Percentiles rank a stretch among this genome's conserved stretches.
These are phyloP conservation scores for Fraxinus floribunda DNA, from an alignment of 305 asterid species.

Conservation along the genomic window DNA sequence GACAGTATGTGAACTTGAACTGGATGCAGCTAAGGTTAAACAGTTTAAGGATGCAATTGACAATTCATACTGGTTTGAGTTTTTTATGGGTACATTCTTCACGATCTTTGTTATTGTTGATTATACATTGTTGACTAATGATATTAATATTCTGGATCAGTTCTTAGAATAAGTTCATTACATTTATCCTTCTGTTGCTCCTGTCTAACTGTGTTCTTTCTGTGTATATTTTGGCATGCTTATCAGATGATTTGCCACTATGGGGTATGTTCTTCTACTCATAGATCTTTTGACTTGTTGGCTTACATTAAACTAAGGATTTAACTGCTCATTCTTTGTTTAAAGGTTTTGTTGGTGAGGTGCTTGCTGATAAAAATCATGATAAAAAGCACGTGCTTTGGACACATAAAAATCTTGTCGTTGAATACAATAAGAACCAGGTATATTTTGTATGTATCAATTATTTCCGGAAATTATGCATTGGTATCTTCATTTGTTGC, in stretches of 20 bases:
- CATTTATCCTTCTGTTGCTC: neutral
- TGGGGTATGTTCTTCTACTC: slow-evolving; percentile 63
- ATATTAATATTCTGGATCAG: neutral
- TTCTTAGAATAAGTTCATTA: neutral
- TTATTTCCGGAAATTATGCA: slow-evolving; percentile 5
- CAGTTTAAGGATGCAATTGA: slow-evolving; percentile 73
- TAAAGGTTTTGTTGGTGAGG: slow-evolving; percentile 84
- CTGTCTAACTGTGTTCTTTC: slow-evolving; percentile 35
- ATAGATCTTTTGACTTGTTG: slow-evolving; percentile 10
- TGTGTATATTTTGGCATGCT: slow-evolving; percentile 25
- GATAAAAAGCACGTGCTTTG: slow-evolving; percentile 65
- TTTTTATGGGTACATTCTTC: slow-evolving; percentile 63
- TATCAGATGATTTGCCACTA: slow-evolving; percentile 81
- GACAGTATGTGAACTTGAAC: slow-evolving; percentile 57
- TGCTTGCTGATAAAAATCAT: slow-evolving; percentile 58
- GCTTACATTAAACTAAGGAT: slow-evolving; percentile 21
- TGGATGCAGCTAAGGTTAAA: slow-evolving; percentile 61
- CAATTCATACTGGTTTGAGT: slow-evolving; percentile 67
- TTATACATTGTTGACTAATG: neutral
- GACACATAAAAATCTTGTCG: slow-evolving; percentile 71
- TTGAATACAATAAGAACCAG: slow-evolving; percentile 65
- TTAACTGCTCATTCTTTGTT: slow-evolving; percentile 17
- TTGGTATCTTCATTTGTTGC: neutral
- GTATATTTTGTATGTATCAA: slow-evolving; percentile 26
- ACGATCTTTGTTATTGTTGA: neutral